Evolutionary conservation across 148 eudicot species (phyloP).

Genomic region (Camellia granthamiana): DNA sequence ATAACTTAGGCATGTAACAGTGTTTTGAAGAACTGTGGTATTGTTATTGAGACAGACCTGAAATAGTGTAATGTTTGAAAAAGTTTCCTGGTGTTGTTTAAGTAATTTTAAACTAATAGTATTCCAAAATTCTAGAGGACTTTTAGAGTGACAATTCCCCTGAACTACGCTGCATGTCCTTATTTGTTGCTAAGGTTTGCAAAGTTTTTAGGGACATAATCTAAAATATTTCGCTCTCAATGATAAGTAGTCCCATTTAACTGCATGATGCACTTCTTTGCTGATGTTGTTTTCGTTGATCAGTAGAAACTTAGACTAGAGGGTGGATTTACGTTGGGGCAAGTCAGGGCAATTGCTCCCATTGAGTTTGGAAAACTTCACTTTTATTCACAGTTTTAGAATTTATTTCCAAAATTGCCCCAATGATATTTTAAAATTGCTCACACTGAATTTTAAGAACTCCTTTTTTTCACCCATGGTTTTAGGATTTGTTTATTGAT

Average conservation of each 20-base stretch:
- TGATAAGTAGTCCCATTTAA: neutral
- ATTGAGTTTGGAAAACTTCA: no score
- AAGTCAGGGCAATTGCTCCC: no score
- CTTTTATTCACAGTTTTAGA: no score
- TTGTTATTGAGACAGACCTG: neutral
- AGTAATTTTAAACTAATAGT: neutral
- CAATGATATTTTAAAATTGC: no score
- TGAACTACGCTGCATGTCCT: neutral
- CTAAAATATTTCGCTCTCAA: neutral
- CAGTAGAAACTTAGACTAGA: neutral
- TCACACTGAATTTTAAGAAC: no score
- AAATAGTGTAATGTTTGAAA: neutral
- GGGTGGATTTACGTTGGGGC: no score
- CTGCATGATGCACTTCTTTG: neutral
- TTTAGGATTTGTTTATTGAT: no score
- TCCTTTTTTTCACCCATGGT: no score
- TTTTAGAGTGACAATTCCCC: neutral
- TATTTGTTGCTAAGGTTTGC: neutral
- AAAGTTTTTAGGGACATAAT: neutral
- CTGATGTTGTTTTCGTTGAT: neutral
- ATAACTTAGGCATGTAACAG: neutral
- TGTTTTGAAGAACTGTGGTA: neutral
- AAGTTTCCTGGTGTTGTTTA: neutral
- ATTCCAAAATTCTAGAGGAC: neutral
- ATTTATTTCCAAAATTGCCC: no score